phyloP scores from a whole-genome alignment of 495 filamentous ascomycete species.

The Amphirosellinia nigrospora region DNA sequence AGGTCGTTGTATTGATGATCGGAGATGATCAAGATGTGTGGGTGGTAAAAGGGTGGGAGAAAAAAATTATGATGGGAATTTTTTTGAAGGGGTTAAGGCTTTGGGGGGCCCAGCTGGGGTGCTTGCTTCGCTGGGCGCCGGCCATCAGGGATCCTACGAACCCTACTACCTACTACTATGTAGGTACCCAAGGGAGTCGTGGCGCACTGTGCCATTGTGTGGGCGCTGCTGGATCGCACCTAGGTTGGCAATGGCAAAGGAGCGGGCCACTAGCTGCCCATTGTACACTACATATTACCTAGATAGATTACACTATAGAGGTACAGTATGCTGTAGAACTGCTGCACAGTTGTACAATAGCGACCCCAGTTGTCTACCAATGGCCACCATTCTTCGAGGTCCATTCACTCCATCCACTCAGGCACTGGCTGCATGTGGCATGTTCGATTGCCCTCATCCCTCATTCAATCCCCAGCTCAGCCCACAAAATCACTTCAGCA shows the following conservation, averaged over 20 bases:
- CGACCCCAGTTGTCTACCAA: no score
- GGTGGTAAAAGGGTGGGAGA: constrained; percentile 37
- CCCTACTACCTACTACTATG: background rate
- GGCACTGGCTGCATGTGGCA: constrained; percentile 10
- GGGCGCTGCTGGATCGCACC: background rate
- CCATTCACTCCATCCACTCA: background rate
- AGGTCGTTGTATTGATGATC: constrained; percentile 47
- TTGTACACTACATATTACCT: no score
- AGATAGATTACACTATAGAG: background rate
- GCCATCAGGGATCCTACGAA: background rate
- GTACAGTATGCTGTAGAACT: background rate
- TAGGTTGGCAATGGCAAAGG: no score
- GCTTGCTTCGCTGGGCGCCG: constrained; percentile 24
- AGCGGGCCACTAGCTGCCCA: background rate
- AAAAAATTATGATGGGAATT: constrained; percentile 45
- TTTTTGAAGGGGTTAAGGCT: constrained; percentile 39
- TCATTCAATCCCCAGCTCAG: background rate
- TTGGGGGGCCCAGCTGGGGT: constrained; percentile 26
- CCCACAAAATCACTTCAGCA: constrained; percentile 6
- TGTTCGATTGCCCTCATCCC: constrained; percentile 10
- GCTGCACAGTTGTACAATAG: background rate
- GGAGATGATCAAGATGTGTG: constrained; percentile 32
- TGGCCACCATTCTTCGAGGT: background rate
- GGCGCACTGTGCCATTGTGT: constrained; percentile 3
- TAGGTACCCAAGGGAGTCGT: background rate